Base-by-base conservation (phyloP, 2,329 filamentous ascomycete genomes). In the Botrytis sinoallii region DNA sequence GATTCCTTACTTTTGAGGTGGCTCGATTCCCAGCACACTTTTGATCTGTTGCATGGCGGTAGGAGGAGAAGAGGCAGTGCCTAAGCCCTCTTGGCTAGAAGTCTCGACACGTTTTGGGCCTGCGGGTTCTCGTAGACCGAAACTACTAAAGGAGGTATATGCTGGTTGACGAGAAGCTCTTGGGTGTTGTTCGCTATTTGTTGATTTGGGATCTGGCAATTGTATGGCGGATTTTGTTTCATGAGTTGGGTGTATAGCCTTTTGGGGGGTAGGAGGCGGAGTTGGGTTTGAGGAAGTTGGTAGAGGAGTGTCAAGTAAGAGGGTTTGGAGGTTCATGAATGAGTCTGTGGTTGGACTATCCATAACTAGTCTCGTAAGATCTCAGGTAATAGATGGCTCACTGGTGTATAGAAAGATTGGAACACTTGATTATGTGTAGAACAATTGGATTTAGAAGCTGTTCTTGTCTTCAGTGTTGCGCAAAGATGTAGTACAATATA, bases 111-210 rank as follows among this genome's bases (percentile, higher is more conserved):
- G 29, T 32, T 32, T 57, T 32, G 66, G 66, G 4, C 18, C 48
- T 57, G 55, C 35, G 1, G 66, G 66, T 42, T 69, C 66, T 10
- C n/a, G 48, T 16, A 57, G 2, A 6, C 66, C 66, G 48, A 57
- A 29, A 52, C 38, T 52, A 18, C 48, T 69, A 4, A 69, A 69
- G 66, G 66, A 69, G 18, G 52, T 69, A 42, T 69, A 69, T 42
- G 4, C 48, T 44, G 38, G 10, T 59, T 7, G n/a, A 9, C 6
- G 25, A 42, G n/a, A 7, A 32, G 38, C 1, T 32, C 16, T 18
- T 59, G 6, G 25, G 1, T 29, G 4, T 69, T 44, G 1, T 6
- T 42, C 16, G 1, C 14, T 10, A 9, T 20, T 69, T 1, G 12
- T 22, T 5, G 35, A 16, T 22, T 57, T 57, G n/a, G 12, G 2